Evolutionary conservation across 805 yeast species (phyloP), one percentile per base, ranked within the genome.

Genomic region (Myxozyma geophila): DNA sequence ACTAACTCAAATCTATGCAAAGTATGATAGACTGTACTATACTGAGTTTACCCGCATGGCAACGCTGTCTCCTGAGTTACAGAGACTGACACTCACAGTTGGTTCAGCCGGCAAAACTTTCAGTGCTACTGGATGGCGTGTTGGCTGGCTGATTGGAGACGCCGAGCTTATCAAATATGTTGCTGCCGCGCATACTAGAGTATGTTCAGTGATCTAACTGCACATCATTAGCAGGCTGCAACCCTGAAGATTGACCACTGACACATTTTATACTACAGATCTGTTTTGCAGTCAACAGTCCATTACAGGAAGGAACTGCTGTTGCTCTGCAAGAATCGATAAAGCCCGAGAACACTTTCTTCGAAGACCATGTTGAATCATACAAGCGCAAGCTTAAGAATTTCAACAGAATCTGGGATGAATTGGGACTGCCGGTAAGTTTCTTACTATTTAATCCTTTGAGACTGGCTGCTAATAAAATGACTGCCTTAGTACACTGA

Each of bases 81-180:
- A 84, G 35, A 84, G 85, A 62, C 80, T 92, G 72, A 90, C 98
- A 0, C 78, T 95, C 60, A 87, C 98, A 2, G 96, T 95, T 23
- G 98, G 98, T 0, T 90, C 97, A 36, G 99, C 98, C 7, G 99
- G 99, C 67, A 95, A 95, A 77, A 86, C 97, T 0, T 95, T 95
- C 79, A 96, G 97, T n/a, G 97, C 97, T 50, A 95, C 99, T 12
- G 99, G 99, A 59, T 95, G 98, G 98, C 87, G 99, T 80, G 84
- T 95, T 58, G 99, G 99, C 59, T 95, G 96, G 96, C 82, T 93
- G 44, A 87, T 92, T 66, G 98, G 97, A 7, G 87, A 89, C 59
- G 81, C 89, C n/a, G 89, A 88, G 37, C 80, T 92, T 68, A 81
- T 95, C 71, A 86, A 88, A 69, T 90, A 89, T 73, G 96, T 87